Base-by-base conservation (phyloP, 2,329 filamentous ascomycete genomes). In the Aspergillus fructus region DNA sequence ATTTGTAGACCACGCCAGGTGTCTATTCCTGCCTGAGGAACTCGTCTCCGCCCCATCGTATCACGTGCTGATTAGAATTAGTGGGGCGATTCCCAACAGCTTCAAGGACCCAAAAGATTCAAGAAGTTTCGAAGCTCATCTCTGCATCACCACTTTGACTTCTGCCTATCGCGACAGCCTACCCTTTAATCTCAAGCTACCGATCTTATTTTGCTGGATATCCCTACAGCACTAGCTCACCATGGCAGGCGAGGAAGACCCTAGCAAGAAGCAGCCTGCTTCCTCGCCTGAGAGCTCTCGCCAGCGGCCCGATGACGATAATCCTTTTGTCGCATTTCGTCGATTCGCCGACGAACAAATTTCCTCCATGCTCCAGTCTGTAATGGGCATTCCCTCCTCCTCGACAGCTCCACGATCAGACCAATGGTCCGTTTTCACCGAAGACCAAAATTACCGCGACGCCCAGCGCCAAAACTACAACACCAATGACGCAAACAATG, bases 291-390 rank as follows among this genome's bases (percentile, higher is more conserved):
- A 64, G 47, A 55, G 57, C 57, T 55, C 61, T 15, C 60, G 62
- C 33, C 56, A 60, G 56, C 65, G 64, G 64, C 54, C 59, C 42
- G 69, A 77, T 52, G 68, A 75, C 58, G 71, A 77, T 59, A 85
- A 85, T 59, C 83, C 84, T 1, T 86, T 87, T 70, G 79, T 85
- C 55, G 76, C 79, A 30, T 86, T 87, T 72, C 84, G 85, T 63
- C 82, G 81, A 60, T 85, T 83, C 68, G 82, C 84, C 55, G 84
- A 87, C 64, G 79, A 81, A 47, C 81, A 83, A 56, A 78, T 86
- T 63, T 79, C 78, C 8, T 80, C 79, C 15, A 70, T 87, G 51
- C 70, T 86, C 55, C 80, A 81, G 60, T 78, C 78, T 17, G 72
- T 85, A 53, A 79, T 81, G 56, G 76, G 78, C 27, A 70, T 81